Conservation (phyloP, 208 protist species). For the Tritrichomonas foetus region DNA sequence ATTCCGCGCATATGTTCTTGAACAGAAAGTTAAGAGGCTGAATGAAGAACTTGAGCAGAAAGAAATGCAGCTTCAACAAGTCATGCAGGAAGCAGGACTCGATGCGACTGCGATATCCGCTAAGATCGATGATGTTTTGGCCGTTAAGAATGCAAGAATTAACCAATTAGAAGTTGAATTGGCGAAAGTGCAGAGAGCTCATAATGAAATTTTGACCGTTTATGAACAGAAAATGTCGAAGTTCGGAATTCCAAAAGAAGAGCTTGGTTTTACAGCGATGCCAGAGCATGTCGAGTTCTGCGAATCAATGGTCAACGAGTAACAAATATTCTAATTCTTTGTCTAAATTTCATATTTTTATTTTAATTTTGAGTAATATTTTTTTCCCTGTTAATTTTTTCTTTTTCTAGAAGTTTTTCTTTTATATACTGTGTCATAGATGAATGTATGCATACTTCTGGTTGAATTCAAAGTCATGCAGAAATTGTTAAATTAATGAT, state of each 20-base stretch:
- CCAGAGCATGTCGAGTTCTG: not conserved
- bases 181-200: not conserved
- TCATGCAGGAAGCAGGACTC: not conserved
- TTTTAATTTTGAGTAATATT: no score
- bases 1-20: not conserved
- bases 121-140: conserved; percentile 28
- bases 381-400: no score
- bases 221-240: not conserved
- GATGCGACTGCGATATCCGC: not conserved
- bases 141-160: conserved; percentile 7
- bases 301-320: no score
- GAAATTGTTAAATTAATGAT: no score
- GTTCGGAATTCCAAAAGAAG: conserved; percentile 24
- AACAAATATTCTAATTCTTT: no score
- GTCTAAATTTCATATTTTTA: no score
- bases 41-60: conserved; percentile 20
- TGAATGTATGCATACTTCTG: no score
- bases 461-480: no score
- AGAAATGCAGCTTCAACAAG: conserved; percentile 23
- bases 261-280: conserved; percentile 14
- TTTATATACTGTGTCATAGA: no score
- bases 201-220: not conserved
- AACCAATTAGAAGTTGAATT: conserved; percentile 24
- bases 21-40: not conserved
- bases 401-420: no score